Evolutionary conservation across 2,329 filamentous ascomycete species (phyloP).

Genomic region (Sporothrix curviconia): DNA sequence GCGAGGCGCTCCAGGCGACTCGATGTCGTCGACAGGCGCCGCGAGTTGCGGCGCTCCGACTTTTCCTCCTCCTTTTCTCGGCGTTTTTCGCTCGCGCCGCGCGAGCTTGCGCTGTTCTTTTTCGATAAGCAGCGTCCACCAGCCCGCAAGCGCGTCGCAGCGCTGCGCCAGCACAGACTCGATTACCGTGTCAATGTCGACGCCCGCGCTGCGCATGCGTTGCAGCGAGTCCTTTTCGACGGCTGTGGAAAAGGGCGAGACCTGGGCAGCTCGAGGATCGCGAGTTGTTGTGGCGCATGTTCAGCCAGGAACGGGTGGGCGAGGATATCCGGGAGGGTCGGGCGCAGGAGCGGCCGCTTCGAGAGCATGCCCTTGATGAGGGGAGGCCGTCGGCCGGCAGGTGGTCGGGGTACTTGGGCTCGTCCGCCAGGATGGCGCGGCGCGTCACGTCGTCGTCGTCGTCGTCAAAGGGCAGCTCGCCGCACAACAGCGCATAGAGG

Average conservation of each 20-base stretch:
- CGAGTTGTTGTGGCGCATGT: slow-evolving; percentile 79
- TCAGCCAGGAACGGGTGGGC: slow-evolving; percentile 82
- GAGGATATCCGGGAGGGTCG: slow-evolving; percentile 76
- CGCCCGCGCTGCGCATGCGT: slow-evolving; percentile 86
- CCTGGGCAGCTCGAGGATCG: slow-evolving; percentile 74
- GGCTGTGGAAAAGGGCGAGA: slow-evolving; percentile 74
- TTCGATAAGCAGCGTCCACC: slow-evolving; percentile 92
- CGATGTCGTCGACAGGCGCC: slow-evolving; percentile 82
- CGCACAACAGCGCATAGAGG: slow-evolving; percentile 72
- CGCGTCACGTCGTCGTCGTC: slow-evolving; percentile 88
- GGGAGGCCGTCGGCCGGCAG: slow-evolving; percentile 70
- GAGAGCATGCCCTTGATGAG: slow-evolving; percentile 77
- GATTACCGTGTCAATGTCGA: slow-evolving; percentile 89
- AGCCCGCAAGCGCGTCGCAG: slow-evolving; percentile 85
- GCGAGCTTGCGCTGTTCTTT: slow-evolving; percentile 87
- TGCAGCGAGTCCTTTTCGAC: slow-evolving; percentile 88
- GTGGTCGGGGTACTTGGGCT: slow-evolving; percentile 77
- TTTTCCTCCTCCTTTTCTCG: slow-evolving; percentile 61
- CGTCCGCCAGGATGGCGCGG: slow-evolving; percentile 73
- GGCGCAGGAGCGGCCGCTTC: slow-evolving; percentile 79
- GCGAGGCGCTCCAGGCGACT: slow-evolving; percentile 77
- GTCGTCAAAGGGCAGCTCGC: slow-evolving; percentile 90
- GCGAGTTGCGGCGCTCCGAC: slow-evolving; percentile 61
- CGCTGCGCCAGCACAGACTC: slow-evolving; percentile 86
- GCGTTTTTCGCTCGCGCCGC: slow-evolving; percentile 71